Conservation (phyloP, 116 monocot species). For the Thalassia testudinum region DNA sequence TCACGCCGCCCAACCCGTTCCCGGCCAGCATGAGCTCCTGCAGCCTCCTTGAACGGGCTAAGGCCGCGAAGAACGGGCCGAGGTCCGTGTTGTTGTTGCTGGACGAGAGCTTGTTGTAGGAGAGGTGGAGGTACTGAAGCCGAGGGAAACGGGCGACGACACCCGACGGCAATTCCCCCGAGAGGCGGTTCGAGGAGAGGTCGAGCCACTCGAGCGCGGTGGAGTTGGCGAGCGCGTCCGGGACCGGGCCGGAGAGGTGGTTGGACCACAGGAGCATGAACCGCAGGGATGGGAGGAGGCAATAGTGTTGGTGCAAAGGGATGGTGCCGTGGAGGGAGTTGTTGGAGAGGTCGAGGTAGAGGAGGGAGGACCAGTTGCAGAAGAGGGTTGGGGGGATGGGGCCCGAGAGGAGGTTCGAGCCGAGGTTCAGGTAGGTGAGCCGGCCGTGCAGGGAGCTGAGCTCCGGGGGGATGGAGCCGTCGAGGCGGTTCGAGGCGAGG, state of each 20-base stretch:
- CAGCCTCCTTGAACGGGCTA: constrained; percentile 32
- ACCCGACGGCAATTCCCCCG: constrained; percentile 37
- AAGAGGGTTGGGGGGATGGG: constrained; percentile 40
- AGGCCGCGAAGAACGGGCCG: constrained; percentile 40
- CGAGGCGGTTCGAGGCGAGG: constrained; percentile 37
- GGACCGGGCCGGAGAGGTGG: constrained; percentile 34
- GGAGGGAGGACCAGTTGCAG: constrained; percentile 46
- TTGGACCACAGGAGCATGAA: constrained; percentile 64
- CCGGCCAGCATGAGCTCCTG: constrained; percentile 67
- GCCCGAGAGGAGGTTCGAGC: constrained; percentile 37
- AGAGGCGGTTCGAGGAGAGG: constrained; percentile 39
- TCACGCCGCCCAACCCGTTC: constrained; percentile 30
- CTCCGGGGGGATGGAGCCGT: constrained; percentile 37
- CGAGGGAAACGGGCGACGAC: constrained; percentile 30
- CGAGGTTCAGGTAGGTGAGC: constrained; percentile 41
- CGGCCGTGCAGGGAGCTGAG: constrained; percentile 20
- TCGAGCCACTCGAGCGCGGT: constrained; percentile 51
- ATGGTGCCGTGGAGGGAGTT: constrained; percentile 64
- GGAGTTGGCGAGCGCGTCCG: constrained; percentile 33
- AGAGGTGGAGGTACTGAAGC: constrained; percentile 45
- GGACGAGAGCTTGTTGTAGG: constrained; percentile 47
- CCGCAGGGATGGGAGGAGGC: constrained; percentile 18
- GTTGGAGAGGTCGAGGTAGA: constrained; percentile 62
- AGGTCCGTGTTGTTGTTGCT: constrained; percentile 22
- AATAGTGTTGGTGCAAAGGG: constrained; percentile 13